These are phyloP conservation scores for Leccinum broughii DNA, from an alignment of 768 basidiomycete species.

Conservation along the genomic window DNA sequence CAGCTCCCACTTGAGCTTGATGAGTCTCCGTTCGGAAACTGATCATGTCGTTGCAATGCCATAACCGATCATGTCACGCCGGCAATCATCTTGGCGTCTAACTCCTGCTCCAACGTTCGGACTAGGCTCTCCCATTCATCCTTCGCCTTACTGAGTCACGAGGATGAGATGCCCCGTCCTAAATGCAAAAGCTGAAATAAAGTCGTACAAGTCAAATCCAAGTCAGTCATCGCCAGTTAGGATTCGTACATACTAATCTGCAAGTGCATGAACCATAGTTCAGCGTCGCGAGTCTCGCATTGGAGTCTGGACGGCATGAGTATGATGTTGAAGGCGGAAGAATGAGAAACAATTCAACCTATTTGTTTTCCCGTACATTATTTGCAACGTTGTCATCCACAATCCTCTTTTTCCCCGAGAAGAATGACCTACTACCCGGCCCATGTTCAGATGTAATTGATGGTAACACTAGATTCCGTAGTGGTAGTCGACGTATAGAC, in stretches of 20 bases:
- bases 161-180: slow-evolving; percentile 5
- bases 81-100: slow-evolving; percentile 44
- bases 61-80: slow-evolving; percentile 39
- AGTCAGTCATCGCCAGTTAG: no score
- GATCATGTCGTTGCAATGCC: slow-evolving; percentile 40
- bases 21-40: slow-evolving; percentile 30
- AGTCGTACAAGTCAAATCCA: no score
- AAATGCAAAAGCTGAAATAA: no score
- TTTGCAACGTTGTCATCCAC: not conserved
- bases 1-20: slow-evolving; percentile 23
- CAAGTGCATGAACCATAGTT: no score
- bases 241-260: no score
- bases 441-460: slow-evolving; percentile 10
- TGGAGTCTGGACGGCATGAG: no score
- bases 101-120: slow-evolving; percentile 49
- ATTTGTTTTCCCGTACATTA: not conserved
- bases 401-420: not conserved
- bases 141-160: slow-evolving; percentile 57
- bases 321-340: no score
- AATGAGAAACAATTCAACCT: no score
- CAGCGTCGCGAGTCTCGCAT: no score
- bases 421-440: not conserved
- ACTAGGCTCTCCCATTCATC: slow-evolving; percentile 79
- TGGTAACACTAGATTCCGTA: not conserved
- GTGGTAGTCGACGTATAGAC: slow-evolving; percentile 16